Evolutionary conservation across 2,329 filamentous ascomycete species (phyloP), one percentile per base, ranked within the genome.

Genomic region (Periconia sp.): DNA sequence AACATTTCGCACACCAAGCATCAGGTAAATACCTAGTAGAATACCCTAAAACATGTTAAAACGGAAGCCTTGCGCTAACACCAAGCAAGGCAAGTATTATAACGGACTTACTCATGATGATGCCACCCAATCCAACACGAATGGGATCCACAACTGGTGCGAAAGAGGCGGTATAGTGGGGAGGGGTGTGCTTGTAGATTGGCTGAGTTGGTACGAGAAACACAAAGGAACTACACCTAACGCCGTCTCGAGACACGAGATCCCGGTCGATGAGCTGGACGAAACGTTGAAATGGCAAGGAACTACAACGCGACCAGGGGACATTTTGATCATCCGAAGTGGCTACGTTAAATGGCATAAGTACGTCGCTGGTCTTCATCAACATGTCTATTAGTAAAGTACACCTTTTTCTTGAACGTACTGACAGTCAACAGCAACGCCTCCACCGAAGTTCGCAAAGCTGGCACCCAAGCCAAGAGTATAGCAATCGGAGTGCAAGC

Each of bases 311-410:
- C 56, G 59, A 23, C 66, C 64, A 23, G 72, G 72, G 2, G 72
- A 75, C 52, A 69, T 74, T 11, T 45, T 74, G 37, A 61, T 74
- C 52, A 61, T 75, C 19, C 53, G 72, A 1, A 71, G 65, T 47
- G 83, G 82, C 9, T 84, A 77, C 65, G 61, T 72, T 84, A 2
- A 67, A 49, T 71, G 71, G 71, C 64, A 72, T 46, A 62, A 69
- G 65, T 69, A 50, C 41, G 59, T 52, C 3, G 20, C n/a, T 15
- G 9, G 10, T 27, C 11, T 47, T n/a, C 11, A n/a, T 13, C 33
- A 31, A 11, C 7, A 31, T 13, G 14, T 33, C 11, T 13, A 41
- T 6, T 8, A 10, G 2, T 15, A 11, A 18, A 15, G 9, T 15
- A 41, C 17, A 6, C 10, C 15, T 50, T 1, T 20, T 30, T n/a